Base-by-base conservation (phyloP, 2,329 filamentous ascomycete species). In the Fusarium graminum region DNA sequence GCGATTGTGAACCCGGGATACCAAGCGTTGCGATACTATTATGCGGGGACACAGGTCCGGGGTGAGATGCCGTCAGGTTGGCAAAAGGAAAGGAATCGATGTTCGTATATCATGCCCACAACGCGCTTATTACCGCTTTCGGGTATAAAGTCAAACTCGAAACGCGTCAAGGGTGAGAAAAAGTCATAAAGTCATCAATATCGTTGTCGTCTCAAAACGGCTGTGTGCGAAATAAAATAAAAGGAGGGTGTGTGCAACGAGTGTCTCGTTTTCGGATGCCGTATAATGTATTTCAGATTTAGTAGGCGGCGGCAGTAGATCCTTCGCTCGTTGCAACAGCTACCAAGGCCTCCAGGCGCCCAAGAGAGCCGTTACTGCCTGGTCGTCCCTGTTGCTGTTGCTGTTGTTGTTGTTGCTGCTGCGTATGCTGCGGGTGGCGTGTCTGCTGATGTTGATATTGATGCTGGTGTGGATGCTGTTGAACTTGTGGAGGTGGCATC, bases 281-380 rank as follows among this genome's bases (percentile, higher is more conserved):
- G 28, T 44, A 10, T 11, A 22, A 13, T 10, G 19, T 34, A 7
- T 7, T 13, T 25, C 22, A 11, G 49, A 6, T 36, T 58, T 30
- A 81, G 46, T 80, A 81, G 0, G 80, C 80, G 2, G 79, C 75
- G 2, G 80, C 79, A 2, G 79, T 80, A 19, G 78, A 78, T 19
- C 80, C 78, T 54, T 82, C 80, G 40, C 80, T 79, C 1, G 80
- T 81, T 9, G 80, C 80, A 36, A 82, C 80, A 10, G 80, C 80
- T 13, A 82, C 80, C 19, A 82, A 70, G 1, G 80, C 79, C 52
- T 82, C 80, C 6, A 82, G 68, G 1, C 80, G 75, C 17, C 77
- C 67, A 7, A 81, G 65, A n/a, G 77, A 69, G 43, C 79, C 79
- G 0, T 71, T 67, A 22, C 73, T 76, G 16, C 65, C 62, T 7